Evolutionary conservation across 1,139 yeast genomes (phyloP).

Genomic region (Debaryomyces sp.): DNA sequence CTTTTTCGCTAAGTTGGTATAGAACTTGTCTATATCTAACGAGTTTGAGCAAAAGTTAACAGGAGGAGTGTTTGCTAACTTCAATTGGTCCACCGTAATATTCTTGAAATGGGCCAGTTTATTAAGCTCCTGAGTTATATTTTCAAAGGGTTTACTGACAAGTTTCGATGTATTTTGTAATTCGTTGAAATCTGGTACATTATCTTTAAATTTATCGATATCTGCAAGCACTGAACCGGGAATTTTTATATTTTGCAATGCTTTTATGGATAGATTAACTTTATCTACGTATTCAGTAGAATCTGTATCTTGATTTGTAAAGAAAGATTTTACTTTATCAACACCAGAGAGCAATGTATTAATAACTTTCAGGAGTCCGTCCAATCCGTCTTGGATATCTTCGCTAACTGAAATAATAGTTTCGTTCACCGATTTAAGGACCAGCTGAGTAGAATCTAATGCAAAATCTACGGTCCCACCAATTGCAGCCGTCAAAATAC

Average conservation of each 20-base stretch:
- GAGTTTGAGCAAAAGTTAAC: slow-evolving; percentile 11
- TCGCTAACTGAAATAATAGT: slow-evolving; percentile 57
- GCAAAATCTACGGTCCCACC: slow-evolving; percentile 76
- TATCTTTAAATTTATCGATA: slow-evolving; percentile 45
- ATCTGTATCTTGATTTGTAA: slow-evolving; percentile 45
- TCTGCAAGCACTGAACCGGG: slow-evolving; percentile 61
- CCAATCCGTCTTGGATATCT: slow-evolving; percentile 65
- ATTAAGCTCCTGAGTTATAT: slow-evolving; percentile 13
- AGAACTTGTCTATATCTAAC: slow-evolving; percentile 6
- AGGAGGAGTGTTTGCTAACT: slow-evolving; percentile 9
- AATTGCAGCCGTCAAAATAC: slow-evolving; percentile 73
- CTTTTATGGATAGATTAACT: slow-evolving; percentile 61
- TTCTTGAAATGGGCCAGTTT: slow-evolving; percentile 16
- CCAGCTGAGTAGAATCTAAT: slow-evolving; percentile 66
- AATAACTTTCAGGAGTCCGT: slow-evolving; percentile 53
- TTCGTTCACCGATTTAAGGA: slow-evolving; percentile 60
- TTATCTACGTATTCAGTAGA: slow-evolving; percentile 31
- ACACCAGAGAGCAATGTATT: slow-evolving; percentile 47
- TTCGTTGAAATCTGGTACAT: slow-evolving; percentile 59
- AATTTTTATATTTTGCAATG: slow-evolving; percentile 60
- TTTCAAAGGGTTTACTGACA: slow-evolving; percentile 23
- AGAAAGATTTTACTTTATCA: slow-evolving; percentile 54
- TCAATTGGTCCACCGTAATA: slow-evolving; percentile 19
- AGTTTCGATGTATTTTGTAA: slow-evolving; percentile 41
- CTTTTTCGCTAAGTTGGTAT: slow-evolving; percentile 21